Evolutionary conservation across 2,329 filamentous ascomycete species (phyloP), one percentile per base, ranked within the genome.

Genomic region (Pyrenophora teres): DNA sequence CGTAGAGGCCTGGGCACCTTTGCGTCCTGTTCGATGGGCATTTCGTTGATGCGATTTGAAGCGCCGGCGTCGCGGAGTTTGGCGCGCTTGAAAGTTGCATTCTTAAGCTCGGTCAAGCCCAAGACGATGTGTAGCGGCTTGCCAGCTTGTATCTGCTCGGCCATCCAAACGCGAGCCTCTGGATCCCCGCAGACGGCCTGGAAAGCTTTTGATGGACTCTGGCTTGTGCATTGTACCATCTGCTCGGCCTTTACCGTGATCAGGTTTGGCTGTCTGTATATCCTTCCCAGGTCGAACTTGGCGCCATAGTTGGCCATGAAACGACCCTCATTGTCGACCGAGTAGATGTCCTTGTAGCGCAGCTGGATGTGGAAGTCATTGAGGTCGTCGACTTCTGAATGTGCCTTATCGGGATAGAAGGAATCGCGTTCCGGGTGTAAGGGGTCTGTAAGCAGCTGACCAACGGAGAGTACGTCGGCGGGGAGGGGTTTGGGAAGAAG

Each of bases 291-390:
- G 40, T 74, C 71, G 57, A 72, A 74, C 45, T 71, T 72, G 54
- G 69, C 69, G 55, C 71, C 71, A 59, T 73, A 74, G 52, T 71
- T 73, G 50, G 66, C 63, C 53, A 69, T 67, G 62, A 74, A 74
- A 31, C 71, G 68, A 45, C 71, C 71, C 50, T 74, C 70, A 23
- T 60, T 56, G 50, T 74, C 71, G 50, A 72, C 61, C 25, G 68
- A 70, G 59, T 72, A 74, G 36, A 74, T 37, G 27, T 74, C 71
- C 42, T 69, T 71, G 65, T 74, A 74, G 23, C 71, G 69, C 25
- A 73, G 66, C 52, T 74, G 69, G 48, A 74, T 74, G 57, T 72
- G 68, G 57, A 70, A 73, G 57, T 74, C 69, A 45, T 74, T 74
- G 54, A 74, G 65, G 23, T 71, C 69, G 57, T 74, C 71, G 57